Conservation (phyloP, 179 eudicot genomes). For the Sideroxylon spinosum region DNA sequence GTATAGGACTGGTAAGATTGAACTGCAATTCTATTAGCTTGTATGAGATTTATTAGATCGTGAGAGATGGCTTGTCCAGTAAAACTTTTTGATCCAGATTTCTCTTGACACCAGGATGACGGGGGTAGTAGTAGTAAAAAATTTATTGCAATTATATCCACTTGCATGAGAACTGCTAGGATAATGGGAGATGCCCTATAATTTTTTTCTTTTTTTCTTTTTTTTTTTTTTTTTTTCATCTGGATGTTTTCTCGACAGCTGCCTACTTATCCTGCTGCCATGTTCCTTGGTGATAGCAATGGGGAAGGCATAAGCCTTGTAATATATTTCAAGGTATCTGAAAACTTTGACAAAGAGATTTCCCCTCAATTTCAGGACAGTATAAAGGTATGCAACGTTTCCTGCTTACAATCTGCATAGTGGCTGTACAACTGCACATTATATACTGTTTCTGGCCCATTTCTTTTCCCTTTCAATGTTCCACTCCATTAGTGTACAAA, state of each 20-base stretch:
- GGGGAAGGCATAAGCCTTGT: slow-evolving; percentile 82
- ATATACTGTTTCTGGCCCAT: neutral
- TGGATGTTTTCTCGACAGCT: slow-evolving; percentile 29
- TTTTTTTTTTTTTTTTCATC: neutral
- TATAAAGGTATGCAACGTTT: slow-evolving; percentile 39
- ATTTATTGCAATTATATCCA: neutral
- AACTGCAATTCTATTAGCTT: slow-evolving; percentile 5
- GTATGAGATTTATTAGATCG: neutral
- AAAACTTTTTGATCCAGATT: neutral
- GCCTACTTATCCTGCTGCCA: slow-evolving; percentile 65
- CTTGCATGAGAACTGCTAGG: neutral
- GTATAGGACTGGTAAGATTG: neutral
- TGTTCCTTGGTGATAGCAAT: slow-evolving; percentile 61
- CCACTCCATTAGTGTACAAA: neutral
- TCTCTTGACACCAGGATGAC: neutral
- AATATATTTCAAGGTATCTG: slow-evolving; percentile 60
- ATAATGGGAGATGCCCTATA: too few species aligned
- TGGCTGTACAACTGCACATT: neutral
- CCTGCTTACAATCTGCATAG: neutral
- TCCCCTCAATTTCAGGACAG: slow-evolving; percentile 50
- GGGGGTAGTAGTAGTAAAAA: neutral
- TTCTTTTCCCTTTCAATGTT: neutral
- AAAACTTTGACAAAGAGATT: slow-evolving; percentile 48
- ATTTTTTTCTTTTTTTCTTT: neutral
- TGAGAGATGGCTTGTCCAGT: neutral